Evolutionary conservation across 192 early-diverging fungal species (phyloP).

Genomic region (Pecoramyces ruminantium): DNA sequence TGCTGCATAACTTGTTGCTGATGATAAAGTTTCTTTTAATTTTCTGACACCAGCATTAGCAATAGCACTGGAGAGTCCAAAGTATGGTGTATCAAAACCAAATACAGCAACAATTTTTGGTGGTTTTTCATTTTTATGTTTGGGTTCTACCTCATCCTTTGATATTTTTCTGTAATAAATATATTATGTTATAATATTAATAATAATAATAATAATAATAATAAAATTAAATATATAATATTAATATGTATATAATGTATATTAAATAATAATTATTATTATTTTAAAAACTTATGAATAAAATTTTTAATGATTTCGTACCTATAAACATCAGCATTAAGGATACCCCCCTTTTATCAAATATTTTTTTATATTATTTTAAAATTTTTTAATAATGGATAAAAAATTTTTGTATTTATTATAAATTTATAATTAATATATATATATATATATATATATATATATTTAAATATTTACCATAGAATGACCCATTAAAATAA

Average conservation of each 20-base stretch:
- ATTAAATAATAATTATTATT: background rate
- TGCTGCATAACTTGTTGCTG: background rate
- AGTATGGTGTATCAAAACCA: background rate
- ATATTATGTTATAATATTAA: no score
- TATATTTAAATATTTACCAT: background rate
- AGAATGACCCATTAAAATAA: background rate
- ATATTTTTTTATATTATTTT: no score
- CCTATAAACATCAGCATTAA: background rate
- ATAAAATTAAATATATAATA: no score
- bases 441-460: background rate
- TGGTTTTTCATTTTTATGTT: background rate
- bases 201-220: no score
- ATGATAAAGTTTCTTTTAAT: background rate
- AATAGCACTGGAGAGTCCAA: background rate
- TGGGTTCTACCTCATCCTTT: background rate
- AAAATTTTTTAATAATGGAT: no score
- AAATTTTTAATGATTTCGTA: background rate
- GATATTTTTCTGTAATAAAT: background rate
- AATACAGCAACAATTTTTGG: background rate
- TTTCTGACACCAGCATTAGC: background rate
- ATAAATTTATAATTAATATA: background rate
- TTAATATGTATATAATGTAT: no score
- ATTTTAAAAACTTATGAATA: background rate
- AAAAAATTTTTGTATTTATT: no score
- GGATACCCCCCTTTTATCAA: background rate